Evolutionary conservation across 257 asterid genomes (phyloP), one percentile per base, ranked within the genome.

Genomic region (Thymus mandschuricus): DNA sequence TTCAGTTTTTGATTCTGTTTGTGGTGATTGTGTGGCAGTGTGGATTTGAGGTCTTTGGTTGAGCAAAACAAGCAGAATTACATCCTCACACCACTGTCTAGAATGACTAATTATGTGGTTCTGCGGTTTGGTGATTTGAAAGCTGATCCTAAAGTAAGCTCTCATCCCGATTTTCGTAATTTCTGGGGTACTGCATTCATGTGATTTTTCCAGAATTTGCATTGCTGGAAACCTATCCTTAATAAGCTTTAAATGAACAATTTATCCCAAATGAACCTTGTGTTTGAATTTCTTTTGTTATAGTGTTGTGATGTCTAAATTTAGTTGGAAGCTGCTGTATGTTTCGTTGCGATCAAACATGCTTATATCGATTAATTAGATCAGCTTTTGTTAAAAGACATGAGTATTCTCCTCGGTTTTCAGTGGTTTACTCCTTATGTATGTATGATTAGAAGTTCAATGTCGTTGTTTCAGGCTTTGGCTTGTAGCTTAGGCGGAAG

Each of bases 81-180:
- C 44, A 73, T 89, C 29, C 89, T 21, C 21, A 21, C 97, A 3
- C 94, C 97, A 0, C 80, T 97, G 0, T 91, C 98, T 10, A 87
- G 97, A 28, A 94, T 91, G 98, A 89, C 97, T 3, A 94, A 94
- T 75, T 94, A 94, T 61, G 96, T 91, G 70, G 97, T 94, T 71
- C 77, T 94, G 71, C 75, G 92, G 50, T 94, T 87, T 80, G 96
- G 96, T 57, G 86, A 79, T 70, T 44, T 82, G 67, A 84, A 76
- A 56, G 77, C 89, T n/a, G 89, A 81, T 30, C 82, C 88, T 28
- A 81, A 62, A 77, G 97, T 91, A 60, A 81, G 92, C 78, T 46
- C 31, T 29, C 43, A 29, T 30, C 58, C 48, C 10, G 13, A 3
- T 43, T 54, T 43, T 66, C 71, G 5, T 38, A 64, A 6, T 60